phyloP scores from a whole-genome alignment of 1,139 yeast genomes.

The Geotrichum cucujoidarum region DNA sequence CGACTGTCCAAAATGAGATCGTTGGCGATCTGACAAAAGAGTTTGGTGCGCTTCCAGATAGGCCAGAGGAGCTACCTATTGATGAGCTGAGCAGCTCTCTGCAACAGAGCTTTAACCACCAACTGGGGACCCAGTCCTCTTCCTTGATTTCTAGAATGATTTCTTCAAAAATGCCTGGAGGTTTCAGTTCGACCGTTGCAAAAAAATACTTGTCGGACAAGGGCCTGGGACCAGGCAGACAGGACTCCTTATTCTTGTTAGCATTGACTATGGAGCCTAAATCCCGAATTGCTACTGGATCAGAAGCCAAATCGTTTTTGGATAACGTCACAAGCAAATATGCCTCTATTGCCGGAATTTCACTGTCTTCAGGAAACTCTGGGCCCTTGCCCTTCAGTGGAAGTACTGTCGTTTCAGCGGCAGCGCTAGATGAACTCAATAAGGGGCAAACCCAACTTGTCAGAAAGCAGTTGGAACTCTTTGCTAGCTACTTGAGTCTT shows the following conservation, averaged over 20 bases:
- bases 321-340: constrained; percentile 79
- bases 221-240: constrained; percentile 92
- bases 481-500: constrained; percentile 89
- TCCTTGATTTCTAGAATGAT: constrained; percentile 85
- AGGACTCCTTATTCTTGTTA: constrained; percentile 76
- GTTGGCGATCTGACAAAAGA: constrained; percentile 97
- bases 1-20: constrained; percentile 96
- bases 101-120: constrained; percentile 84
- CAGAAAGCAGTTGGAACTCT: constrained; percentile 88
- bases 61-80: constrained; percentile 96
- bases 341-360: constrained; percentile 75
- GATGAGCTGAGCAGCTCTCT: constrained; percentile 92
- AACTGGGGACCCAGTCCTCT: constrained; percentile 87
- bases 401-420: constrained; percentile 88
- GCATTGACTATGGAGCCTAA: constrained; percentile 91
- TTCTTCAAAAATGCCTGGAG: constrained; percentile 99
- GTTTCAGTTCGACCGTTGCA: constrained; percentile 84
- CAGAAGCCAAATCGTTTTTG: constrained; percentile 84
- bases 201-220: constrained; percentile 81
- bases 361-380: constrained; percentile 62
- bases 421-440: constrained; percentile 90
- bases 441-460: constrained; percentile 87
- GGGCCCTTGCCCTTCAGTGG: constrained; percentile 43
- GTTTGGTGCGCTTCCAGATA: constrained; percentile 95
- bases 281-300: constrained; percentile 75